Evolutionary conservation across 2,329 filamentous ascomycete species (phyloP), one percentile per base, ranked within the genome.

Genomic region (Colletotrichum aenigma): DNA sequence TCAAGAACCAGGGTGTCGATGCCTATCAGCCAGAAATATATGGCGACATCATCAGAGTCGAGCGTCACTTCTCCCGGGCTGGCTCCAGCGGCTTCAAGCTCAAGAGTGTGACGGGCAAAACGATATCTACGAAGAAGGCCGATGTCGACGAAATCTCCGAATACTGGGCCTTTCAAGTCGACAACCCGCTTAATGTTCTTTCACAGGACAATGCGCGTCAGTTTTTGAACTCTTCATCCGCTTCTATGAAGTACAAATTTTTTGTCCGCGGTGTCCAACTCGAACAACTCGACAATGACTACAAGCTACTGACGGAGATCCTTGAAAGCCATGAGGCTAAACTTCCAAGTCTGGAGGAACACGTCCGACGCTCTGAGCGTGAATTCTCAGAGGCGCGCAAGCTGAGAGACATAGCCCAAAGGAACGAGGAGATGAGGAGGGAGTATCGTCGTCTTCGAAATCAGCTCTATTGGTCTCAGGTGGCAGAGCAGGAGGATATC

Each of bases 171-270:
- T 88, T 99, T 56, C 96, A 98, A 83, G 95, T 99, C 73, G 96
- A 98, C 82, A 99, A 99, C 79, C 97, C 97, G 1, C 93, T 99
- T 87, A 98, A 97, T 75, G 94, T 98, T 8, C 89, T 99, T 21
- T 98, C 96, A 1, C 97, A 99, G 84, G 97, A 99, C 82, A 96
- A 96, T 84, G 97, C 97, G 13, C 93, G 97, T 13, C 94, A 98
- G 74, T 99, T 99, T 80, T 89, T 99, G 58, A 98, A 96, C 81
- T 91, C 93, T 43, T 96, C 97, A 15, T 94, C 92, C 4, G 91
- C 96, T 1, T 87, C 91, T 5, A 93, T 96, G 76, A 99, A 99
- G 83, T 99, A 98, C 88, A 97, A 95, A 79, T 98, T 98, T 81
- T 99, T 99, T 82, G 91, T 98, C 76, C 95, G 96, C 80, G 97